phyloP scores from a whole-genome alignment of 768 basidiomycete genomes.

The Boletus rufocinnamomeus region DNA sequence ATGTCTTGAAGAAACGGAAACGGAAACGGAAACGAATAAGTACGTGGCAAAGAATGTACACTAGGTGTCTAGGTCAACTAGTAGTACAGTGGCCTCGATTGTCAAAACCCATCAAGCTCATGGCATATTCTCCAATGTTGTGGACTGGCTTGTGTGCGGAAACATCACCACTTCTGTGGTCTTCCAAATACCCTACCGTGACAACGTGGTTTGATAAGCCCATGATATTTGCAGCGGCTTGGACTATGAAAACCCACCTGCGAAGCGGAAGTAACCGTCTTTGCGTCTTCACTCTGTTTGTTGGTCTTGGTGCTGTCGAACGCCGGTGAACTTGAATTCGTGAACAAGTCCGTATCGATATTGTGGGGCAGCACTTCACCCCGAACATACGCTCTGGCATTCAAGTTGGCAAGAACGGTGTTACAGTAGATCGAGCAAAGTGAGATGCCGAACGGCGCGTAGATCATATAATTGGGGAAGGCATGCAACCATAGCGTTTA shows the following conservation, averaged over 20 bases:
- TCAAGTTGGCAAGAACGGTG: conserved; percentile 13
- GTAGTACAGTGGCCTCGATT: too few species aligned
- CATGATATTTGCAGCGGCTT: neutral
- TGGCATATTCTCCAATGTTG: too few species aligned
- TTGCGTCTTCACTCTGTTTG: neutral
- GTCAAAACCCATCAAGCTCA: too few species aligned
- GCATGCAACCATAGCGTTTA: neutral
- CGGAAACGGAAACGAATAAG: too few species aligned
- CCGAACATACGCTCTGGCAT: conserved; percentile 10
- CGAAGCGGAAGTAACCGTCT: neutral
- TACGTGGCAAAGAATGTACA: too few species aligned
- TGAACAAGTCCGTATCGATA: neutral
- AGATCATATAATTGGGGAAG: neutral
- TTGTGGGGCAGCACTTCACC: neutral
- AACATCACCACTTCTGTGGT: neutral
- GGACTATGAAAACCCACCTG: neutral
- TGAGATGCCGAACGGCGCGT: neutral
- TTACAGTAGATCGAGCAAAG: conserved; percentile 1
- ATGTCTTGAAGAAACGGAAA: too few species aligned
- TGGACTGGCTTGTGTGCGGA: too few species aligned
- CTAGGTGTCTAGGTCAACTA: too few species aligned
- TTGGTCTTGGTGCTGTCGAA: too few species aligned
- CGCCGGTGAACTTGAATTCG: too few species aligned
- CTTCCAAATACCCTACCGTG: neutral
- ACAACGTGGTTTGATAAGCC: neutral